Evolutionary conservation across 805 yeast species (phyloP).

Genomic region (Metschnikowia chrysomelidarum): DNA sequence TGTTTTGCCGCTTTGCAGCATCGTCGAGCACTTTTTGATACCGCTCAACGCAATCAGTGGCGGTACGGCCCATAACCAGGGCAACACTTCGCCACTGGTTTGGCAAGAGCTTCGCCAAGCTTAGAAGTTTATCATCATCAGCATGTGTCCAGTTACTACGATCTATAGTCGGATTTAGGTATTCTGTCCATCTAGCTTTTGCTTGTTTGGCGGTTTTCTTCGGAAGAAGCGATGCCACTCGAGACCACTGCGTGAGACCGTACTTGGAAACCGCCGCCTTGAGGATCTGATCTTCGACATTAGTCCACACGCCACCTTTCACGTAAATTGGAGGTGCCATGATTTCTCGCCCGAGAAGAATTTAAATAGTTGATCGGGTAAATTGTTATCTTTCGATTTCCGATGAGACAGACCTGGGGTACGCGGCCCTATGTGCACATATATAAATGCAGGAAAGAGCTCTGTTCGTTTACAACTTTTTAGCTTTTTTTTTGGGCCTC

Average conservation of each 20-base stretch:
- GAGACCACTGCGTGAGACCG: slow-evolving; percentile 92
- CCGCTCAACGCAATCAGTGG: slow-evolving; percentile 81
- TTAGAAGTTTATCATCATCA: slow-evolving; percentile 72
- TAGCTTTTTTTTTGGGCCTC: too few relatives aligned
- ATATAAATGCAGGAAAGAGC: too few relatives aligned
- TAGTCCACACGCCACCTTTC: slow-evolving; percentile 90
- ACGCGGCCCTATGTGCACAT: too few relatives aligned
- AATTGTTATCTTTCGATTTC: too few relatives aligned
- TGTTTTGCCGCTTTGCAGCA: slow-evolving; percentile 27
- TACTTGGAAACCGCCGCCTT: slow-evolving; percentile 91
- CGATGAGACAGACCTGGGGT: too few relatives aligned
- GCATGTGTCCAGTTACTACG: slow-evolving; percentile 66
- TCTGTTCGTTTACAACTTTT: too few relatives aligned
- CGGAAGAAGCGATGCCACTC: slow-evolving; percentile 82
- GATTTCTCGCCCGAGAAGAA: neutral
- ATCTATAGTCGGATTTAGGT: slow-evolving; percentile 71
- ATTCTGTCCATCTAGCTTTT: slow-evolving; percentile 89
- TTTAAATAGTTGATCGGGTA: too few relatives aligned
- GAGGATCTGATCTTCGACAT: slow-evolving; percentile 78
- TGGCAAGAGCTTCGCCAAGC: slow-evolving; percentile 69
- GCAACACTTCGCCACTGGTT: slow-evolving; percentile 96
- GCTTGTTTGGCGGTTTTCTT: slow-evolving; percentile 90
- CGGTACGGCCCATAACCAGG: slow-evolving; percentile 75
- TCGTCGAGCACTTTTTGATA: slow-evolving; percentile 71
- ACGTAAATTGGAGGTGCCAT: slow-evolving; percentile 60